Percentiles rank a stretch among this genome's conserved stretches.
Conservation (phyloP, 345 rosid species). For the Eucalyptus sp. region DNA sequence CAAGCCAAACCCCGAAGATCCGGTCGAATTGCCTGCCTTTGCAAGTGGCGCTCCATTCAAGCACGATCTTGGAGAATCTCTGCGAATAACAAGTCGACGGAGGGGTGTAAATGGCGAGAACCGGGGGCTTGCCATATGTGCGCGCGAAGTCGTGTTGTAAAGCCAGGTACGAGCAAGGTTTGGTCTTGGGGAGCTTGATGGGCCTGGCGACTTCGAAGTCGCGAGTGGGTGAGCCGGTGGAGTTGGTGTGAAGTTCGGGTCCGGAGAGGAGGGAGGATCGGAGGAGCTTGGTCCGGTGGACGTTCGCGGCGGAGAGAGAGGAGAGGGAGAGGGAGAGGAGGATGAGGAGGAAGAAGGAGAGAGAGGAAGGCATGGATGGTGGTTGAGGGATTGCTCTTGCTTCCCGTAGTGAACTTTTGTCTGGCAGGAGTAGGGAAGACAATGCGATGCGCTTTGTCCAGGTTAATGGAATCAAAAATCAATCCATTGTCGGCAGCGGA, state of each 20-base stretch:
- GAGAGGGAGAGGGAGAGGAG: slow-evolving; percentile 25
- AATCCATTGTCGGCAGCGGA: background rate
- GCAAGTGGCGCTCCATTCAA: slow-evolving; percentile 71
- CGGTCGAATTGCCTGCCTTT: slow-evolving; percentile 78
- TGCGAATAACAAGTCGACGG: slow-evolving; percentile 45
- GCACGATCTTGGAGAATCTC: slow-evolving; percentile 56
- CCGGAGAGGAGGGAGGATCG: slow-evolving; percentile 24
- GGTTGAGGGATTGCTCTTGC: background rate
- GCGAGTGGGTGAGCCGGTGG: background rate
- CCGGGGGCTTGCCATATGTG: slow-evolving; percentile 64
- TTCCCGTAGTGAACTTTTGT: background rate
- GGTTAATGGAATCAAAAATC: background rate
- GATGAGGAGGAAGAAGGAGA: slow-evolving; percentile 12
- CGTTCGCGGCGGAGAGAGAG: slow-evolving; percentile 17
- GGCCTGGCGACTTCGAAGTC: slow-evolving; percentile 83
- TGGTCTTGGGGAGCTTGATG: slow-evolving; percentile 15
- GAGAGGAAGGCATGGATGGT: slow-evolving; percentile 21
- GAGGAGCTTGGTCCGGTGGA: slow-evolving; percentile 12
- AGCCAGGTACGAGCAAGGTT: slow-evolving; percentile 44
- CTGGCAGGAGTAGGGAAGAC: background rate
- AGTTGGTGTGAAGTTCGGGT: slow-evolving; percentile 5
- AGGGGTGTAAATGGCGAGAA: slow-evolving; percentile 49
- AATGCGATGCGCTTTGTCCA: background rate
- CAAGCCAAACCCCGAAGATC: slow-evolving; percentile 82
- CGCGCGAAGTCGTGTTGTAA: slow-evolving; percentile 64